These are phyloP conservation scores for Colletotrichum filicis DNA, from an alignment of 2,329 filamentous ascomycete species.

Conservation along the genomic window DNA sequence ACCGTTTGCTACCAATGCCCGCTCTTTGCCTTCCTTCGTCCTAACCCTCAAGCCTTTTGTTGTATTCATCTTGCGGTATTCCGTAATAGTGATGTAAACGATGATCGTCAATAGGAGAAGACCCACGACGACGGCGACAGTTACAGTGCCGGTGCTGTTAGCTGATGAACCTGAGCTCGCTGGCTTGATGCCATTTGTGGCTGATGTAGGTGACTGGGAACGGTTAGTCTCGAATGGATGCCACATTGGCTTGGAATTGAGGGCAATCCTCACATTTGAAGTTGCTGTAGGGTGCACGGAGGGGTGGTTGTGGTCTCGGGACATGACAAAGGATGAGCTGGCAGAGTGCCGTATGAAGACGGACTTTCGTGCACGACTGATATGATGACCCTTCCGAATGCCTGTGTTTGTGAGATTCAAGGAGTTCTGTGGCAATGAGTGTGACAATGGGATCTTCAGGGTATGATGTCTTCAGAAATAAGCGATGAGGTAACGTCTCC, in stretches of 20 bases:
- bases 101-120: slow-evolving; percentile 4
- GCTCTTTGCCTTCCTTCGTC: background rate
- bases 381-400: background rate
- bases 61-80: slow-evolving; percentile 13
- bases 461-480: background rate
- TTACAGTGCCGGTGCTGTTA: background rate
- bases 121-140: slow-evolving; percentile 5
- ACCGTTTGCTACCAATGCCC: background rate
- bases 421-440: background rate
- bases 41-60: background rate
- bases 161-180: background rate
- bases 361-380: background rate
- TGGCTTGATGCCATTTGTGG: background rate
- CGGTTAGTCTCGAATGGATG: background rate
- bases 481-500: background rate
- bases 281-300: background rate
- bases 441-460: background rate
- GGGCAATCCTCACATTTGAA: background rate
- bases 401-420: background rate
- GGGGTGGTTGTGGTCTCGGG: background rate
- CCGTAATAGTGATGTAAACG: background rate
- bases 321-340: background rate
- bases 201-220: background rate
- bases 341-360: background rate
- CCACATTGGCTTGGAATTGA: no score